These are phyloP conservation scores for Didymella arachidicola DNA, from an alignment of 2,329 filamentous ascomycete genomes.

Conservation along the genomic window DNA sequence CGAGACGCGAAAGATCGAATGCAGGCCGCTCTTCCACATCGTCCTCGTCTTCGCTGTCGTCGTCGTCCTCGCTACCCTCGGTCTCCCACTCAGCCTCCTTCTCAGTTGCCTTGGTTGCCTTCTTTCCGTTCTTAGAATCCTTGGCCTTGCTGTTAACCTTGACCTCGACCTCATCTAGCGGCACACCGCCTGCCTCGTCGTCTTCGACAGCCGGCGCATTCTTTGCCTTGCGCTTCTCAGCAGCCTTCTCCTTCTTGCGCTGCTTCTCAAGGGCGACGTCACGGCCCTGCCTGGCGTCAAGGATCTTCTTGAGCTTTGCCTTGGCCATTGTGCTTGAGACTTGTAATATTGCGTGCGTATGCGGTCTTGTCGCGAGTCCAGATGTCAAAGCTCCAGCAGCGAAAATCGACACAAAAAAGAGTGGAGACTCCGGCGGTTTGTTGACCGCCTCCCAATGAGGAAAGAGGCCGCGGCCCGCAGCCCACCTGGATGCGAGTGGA, in stretches of 20 bases:
- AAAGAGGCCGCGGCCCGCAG: conserved; percentile 34
- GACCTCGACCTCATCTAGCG: conserved; percentile 39
- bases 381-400: conserved; percentile 28
- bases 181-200: conserved; percentile 41
- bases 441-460: conserved; percentile 41
- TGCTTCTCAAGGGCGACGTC: conserved; percentile 82
- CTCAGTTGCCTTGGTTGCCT: conserved; percentile 42
- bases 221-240: conserved; percentile 58
- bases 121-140: conserved; percentile 41
- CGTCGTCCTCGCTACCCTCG: conserved; percentile 42
- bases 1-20: conserved; percentile 44
- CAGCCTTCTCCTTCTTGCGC: conserved; percentile 68
- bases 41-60: conserved; percentile 47
- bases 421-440: conserved; percentile 1
- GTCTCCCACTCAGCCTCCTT: conserved; percentile 45
- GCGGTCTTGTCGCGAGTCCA: conserved; percentile 11
- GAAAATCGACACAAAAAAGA: conserved; percentile 4
- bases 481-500: conserved; percentile 27
- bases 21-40: conserved; percentile 34
- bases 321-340: conserved; percentile 46
- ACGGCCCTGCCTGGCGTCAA: conserved; percentile 65
- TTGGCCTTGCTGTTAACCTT: conserved; percentile 44
- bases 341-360: neutral
- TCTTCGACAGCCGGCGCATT: conserved; percentile 30
- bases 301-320: conserved; percentile 65